Evolutionary conservation across 1,139 yeast genomes (phyloP).

Genomic region (Scheffersomyces titani): DNA sequence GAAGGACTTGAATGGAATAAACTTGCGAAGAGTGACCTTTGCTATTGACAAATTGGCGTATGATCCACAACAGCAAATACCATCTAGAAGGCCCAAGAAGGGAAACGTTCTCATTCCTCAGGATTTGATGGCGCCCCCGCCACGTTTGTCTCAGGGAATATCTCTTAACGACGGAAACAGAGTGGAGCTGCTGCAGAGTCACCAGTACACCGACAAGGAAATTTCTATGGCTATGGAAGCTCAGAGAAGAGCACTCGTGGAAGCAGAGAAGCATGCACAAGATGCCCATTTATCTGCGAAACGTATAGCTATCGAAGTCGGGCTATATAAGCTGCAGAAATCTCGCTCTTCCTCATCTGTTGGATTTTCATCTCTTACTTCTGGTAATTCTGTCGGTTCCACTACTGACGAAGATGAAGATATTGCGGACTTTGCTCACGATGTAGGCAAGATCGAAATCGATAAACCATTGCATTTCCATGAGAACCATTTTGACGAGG

Average conservation of each 20-base stretch:
- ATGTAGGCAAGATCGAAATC: conserved; percentile 29
- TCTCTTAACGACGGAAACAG: conserved; percentile 36
- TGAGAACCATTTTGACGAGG: conserved; percentile 57
- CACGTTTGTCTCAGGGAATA: conserved; percentile 66
- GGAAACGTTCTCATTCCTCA: conserved; percentile 83
- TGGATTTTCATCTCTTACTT: not conserved
- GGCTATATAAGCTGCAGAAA: conserved; percentile 32
- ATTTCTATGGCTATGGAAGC: conserved; percentile 57
- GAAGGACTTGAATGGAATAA: conserved; percentile 34
- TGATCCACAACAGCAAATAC: conserved; percentile 96
- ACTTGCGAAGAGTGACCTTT: conserved; percentile 71
- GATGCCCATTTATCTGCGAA: conserved; percentile 75
- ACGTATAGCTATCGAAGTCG: conserved; percentile 66
- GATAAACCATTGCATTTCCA: conserved; percentile 69
- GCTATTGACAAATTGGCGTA: conserved; percentile 65
- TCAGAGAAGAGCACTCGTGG: conserved; percentile 54
- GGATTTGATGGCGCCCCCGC: conserved; percentile 63
- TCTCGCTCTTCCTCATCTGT: conserved; percentile 8
- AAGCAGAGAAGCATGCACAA: conserved; percentile 69
- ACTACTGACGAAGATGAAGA: conserved; percentile 19
- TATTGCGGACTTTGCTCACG: conserved; percentile 19
- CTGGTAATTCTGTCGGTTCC: conserved; percentile 1
- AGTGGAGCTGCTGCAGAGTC: conserved; percentile 16
- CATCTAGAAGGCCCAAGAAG: conserved; percentile 77
- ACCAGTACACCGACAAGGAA: conserved; percentile 51